Conservation (phyloP, 768 basidiomycete genomes). For the Botryobasidium botryosum region DNA sequence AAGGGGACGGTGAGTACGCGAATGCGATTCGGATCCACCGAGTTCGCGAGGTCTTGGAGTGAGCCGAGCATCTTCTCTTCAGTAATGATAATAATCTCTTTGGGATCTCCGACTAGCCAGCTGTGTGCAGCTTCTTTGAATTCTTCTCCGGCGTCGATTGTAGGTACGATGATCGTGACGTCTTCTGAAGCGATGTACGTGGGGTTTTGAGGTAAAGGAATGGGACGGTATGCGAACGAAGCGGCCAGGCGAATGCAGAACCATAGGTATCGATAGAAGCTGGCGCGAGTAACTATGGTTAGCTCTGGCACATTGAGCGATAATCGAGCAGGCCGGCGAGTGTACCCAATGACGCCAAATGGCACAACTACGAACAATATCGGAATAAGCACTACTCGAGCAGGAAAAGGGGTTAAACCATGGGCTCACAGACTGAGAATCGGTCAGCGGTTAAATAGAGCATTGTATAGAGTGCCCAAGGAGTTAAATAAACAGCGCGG, state of each 20-base stretch:
- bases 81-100: constrained; percentile 59
- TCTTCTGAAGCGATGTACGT: constrained; percentile 83
- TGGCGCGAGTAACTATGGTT: constrained; percentile 18
- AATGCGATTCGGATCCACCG: constrained; percentile 70
- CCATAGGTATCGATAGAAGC: constrained; percentile 91
- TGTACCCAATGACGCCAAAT: constrained; percentile 76
- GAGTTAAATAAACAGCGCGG: not conserved
- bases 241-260: constrained; percentile 72
- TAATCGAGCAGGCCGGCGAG: constrained; percentile 13
- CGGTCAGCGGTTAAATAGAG: constrained; percentile 82
- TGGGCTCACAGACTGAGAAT: constrained; percentile 71
- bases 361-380: constrained; percentile 46
- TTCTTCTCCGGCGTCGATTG: constrained; percentile 90
- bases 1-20: constrained; percentile 81
- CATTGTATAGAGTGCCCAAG: constrained; percentile 26
- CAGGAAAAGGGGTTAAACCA: not conserved
- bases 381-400: not conserved
- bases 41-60: constrained; percentile 73
- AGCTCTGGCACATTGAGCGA: not conserved
- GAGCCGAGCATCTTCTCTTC: constrained; percentile 86
- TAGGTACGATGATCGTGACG: constrained; percentile 92
- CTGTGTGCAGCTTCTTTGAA: constrained; percentile 85
- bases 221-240: constrained; percentile 66
- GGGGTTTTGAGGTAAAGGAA: constrained; percentile 77
- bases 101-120: constrained; percentile 86